Conservation (phyloP, 345 rosid species). For the Linum trigynum region DNA sequence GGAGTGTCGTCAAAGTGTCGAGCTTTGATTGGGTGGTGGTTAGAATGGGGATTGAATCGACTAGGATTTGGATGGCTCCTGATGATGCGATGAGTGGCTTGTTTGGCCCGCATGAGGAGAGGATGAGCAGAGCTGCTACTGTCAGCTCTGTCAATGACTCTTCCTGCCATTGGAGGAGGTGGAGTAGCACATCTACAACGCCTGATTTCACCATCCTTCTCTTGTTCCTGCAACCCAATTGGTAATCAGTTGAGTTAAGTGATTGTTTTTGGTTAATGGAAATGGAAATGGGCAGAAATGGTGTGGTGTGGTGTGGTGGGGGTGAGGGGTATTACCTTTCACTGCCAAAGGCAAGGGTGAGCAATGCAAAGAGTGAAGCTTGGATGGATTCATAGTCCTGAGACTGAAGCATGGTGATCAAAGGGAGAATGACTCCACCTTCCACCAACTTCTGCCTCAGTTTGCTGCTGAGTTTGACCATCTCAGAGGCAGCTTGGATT, state of each 20-base stretch:
- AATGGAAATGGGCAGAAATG: neutral
- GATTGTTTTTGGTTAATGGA: neutral
- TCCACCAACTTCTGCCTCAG: conserved; percentile 58
- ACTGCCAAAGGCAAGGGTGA: conserved; percentile 78
- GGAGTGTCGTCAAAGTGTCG: conserved; percentile 64
- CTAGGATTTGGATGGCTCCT: conserved; percentile 37
- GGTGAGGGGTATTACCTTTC: conserved; percentile 40
- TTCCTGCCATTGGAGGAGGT: conserved; percentile 41
- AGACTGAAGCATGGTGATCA: conserved; percentile 59
- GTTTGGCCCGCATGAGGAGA: conserved; percentile 68
- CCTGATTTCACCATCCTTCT: conserved; percentile 53
- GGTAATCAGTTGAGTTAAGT: no score
- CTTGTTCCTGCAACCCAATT: conserved; percentile 53
- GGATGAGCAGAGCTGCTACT: conserved; percentile 49
- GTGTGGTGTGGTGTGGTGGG: neutral
- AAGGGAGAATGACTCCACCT: conserved; percentile 51
- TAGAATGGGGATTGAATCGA: conserved; percentile 23
- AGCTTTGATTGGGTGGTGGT: conserved; percentile 37
- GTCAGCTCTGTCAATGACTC: conserved; percentile 35
- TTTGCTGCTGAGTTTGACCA: conserved; percentile 39
- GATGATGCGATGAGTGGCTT: conserved; percentile 52
- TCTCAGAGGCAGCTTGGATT: conserved; percentile 53
- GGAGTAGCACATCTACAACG: conserved; percentile 44
- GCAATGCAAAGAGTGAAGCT: conserved; percentile 64
- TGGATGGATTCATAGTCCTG: conserved; percentile 52